Base-by-base conservation (phyloP, 2,329 filamentous ascomycete species). In the Colletotrichum magnum region DNA sequence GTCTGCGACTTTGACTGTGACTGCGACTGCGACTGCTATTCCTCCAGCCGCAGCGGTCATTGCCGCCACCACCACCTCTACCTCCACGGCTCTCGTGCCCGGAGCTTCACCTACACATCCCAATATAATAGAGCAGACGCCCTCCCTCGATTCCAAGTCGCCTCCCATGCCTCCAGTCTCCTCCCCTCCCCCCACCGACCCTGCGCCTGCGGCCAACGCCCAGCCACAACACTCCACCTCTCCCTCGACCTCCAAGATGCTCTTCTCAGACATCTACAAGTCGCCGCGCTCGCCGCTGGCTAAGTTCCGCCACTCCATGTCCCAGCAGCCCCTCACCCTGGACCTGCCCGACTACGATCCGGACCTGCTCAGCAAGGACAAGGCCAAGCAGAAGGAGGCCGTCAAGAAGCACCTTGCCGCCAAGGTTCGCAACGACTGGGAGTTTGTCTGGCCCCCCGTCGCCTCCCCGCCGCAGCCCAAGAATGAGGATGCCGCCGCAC, bases 341-440 rank as follows among this genome's bases (percentile, higher is more conserved):
- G 75, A 77, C 45, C 75, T 73, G 59, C 76, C 80, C 51, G 82
- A 89, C 73, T 87, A 89, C 73, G 87, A 91, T 70, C 84, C 87
- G 21, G 89, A 91, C 74, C 82, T 92, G 6, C 78, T 89, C 58
- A 90, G 87, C 76, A 86, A 83, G 74, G 89, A 92, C 76, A 91
- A 90, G 76, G 71, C 78, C 28, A 89, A 86, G 79, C 88, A 90
- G 73, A 91, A 91, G 75, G 87, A 89, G 48, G 89, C 89, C 13
- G 86, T 92, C 43, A 87, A 83, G 74, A 85, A 82, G 58, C 87
- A 86, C 72, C 79, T 92, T 1, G 78, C 81, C 3, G 82, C 84
- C 24, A 88, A 85, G 72, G 80, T 92, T 48, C 86, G 84, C 70
- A 84, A 83, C 70, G 89, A 91, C 74, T 92, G 89, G 90, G 79